Evolutionary conservation across 768 basidiomycete species (phyloP).

Genomic region (Leucocoprinus sp.): DNA sequence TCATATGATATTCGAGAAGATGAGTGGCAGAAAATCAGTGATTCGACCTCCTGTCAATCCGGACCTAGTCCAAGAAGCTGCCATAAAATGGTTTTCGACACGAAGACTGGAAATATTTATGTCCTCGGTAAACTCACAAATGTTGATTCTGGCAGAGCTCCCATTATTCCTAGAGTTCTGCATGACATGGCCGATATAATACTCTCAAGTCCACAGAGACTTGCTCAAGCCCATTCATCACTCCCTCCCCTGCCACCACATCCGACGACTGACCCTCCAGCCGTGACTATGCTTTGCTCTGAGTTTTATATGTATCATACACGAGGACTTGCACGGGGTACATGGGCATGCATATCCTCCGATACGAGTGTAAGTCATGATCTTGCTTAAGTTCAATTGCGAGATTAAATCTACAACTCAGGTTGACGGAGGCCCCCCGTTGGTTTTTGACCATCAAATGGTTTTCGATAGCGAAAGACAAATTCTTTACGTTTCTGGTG

Average conservation of each 20-base stretch:
- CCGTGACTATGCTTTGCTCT: slow-evolving; percentile 34
- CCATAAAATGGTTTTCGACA: slow-evolving; percentile 78
- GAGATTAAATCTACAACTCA: slow-evolving; percentile 17
- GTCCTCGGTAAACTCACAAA: slow-evolving; percentile 64
- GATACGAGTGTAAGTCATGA: slow-evolving; percentile 52
- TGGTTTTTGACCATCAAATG: slow-evolving; percentile 80
- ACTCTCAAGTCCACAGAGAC: not conserved
- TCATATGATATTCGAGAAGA: slow-evolving; percentile 51
- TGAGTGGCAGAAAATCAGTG: slow-evolving; percentile 54
- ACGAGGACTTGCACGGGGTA: slow-evolving; percentile 47
- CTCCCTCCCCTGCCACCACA: slow-evolving; percentile 5
- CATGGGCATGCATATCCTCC: slow-evolving; percentile 63
- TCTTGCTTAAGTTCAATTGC: not conserved
- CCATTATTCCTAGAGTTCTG: not conserved
- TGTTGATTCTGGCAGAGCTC: slow-evolving; percentile 27
- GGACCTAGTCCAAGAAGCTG: slow-evolving; percentile 69
- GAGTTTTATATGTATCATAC: slow-evolving; percentile 78
- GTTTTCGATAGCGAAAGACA: slow-evolving; percentile 64
- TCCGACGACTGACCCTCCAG: slow-evolving; percentile 4
- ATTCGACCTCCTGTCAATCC: slow-evolving; percentile 47
- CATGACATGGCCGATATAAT: not conserved
- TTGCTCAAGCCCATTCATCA: not conserved
- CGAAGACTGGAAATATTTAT: slow-evolving; percentile 62
- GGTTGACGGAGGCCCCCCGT: slow-evolving; percentile 60
- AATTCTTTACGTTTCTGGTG: slow-evolving; percentile 70